Percentiles rank a stretch among this genome's conserved stretches.
Conservation (phyloP, 768 basidiomycete species). For the Hygrophorus pudorinus region DNA sequence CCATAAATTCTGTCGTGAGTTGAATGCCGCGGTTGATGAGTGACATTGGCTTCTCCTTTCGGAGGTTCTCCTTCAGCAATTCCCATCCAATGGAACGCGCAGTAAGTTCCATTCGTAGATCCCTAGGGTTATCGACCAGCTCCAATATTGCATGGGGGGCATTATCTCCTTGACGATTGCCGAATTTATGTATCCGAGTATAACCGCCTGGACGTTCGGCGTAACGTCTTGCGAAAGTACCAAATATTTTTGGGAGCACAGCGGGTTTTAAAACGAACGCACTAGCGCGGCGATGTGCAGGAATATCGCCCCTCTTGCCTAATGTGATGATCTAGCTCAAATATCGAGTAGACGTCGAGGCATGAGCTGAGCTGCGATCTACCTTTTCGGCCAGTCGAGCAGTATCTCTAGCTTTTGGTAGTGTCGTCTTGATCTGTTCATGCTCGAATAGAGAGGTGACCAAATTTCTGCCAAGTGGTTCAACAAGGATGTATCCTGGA, state of each 20-base stretch:
- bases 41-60: slow-evolving; percentile 29
- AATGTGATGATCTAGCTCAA: slow-evolving; percentile 71
- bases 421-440: slow-evolving; percentile 91
- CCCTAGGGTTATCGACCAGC: slow-evolving; percentile 89
- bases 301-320: slow-evolving; percentile 74
- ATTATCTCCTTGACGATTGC: slow-evolving; percentile 85
- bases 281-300: slow-evolving; percentile 61
- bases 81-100: slow-evolving; percentile 86
- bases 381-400: slow-evolving; percentile 92
- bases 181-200: slow-evolving; percentile 87
- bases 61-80: slow-evolving; percentile 47
- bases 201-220: slow-evolving; percentile 81
- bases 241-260: slow-evolving; percentile 77
- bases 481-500: slow-evolving; percentile 1
- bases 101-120: slow-evolving; percentile 82
- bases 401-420: slow-evolving; percentile 90
- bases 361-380: neutral
- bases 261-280: slow-evolving; percentile 68
- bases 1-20: slow-evolving; percentile 35
- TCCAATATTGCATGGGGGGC: slow-evolving; percentile 89
- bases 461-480: slow-evolving; percentile 54
- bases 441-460: slow-evolving; percentile 92
- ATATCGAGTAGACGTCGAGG: slow-evolving; percentile 5
- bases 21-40: slow-evolving; percentile 43
- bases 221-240: slow-evolving; percentile 73